These are phyloP conservation scores for Lentinula sp. DNA, from an alignment of 768 basidiomycete species.

Conservation along the genomic window DNA sequence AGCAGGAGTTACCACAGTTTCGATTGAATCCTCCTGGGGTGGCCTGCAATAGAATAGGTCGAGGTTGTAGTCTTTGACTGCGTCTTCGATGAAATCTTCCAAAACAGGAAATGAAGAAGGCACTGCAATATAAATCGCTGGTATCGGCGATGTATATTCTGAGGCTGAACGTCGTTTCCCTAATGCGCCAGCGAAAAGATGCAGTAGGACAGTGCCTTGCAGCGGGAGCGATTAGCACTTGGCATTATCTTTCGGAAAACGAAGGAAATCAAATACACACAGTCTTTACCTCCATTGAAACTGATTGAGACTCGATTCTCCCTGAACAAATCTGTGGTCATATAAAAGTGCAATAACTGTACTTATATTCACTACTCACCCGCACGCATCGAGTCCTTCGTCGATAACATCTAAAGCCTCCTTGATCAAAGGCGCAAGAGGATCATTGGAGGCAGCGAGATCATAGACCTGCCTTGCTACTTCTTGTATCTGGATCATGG, in stretches of 20 bases:
- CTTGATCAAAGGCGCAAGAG: constrained; percentile 56
- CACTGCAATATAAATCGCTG: constrained; percentile 82
- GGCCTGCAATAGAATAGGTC: constrained; percentile 61
- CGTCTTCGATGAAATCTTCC: constrained; percentile 75
- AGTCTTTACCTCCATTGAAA: constrained; percentile 99
- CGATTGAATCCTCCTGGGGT: constrained; percentile 34
- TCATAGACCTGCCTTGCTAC: constrained; percentile 57
- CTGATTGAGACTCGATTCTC: constrained; percentile 75
- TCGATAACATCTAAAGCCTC: constrained; percentile 84
- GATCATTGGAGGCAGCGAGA: constrained; percentile 48
- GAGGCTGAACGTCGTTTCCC: constrained; percentile 33
- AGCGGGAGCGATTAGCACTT: background rate
- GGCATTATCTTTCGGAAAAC: background rate
- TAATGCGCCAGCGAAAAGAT: constrained; percentile 76
- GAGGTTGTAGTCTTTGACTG: constrained; percentile 60
- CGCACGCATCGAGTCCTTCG: constrained; percentile 65
- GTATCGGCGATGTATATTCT: constrained; percentile 39
- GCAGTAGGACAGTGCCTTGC: constrained; percentile 92
- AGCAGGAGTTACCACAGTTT: constrained; percentile 38
- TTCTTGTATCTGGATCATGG: constrained; percentile 17
- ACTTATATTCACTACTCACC: constrained; percentile 49
- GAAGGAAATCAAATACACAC: constrained; percentile 37
- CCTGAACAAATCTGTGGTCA: constrained; percentile 28
- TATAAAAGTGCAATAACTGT: background rate
- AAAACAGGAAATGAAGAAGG: constrained; percentile 82